phyloP scores from a whole-genome alignment of 306 rosid genomes.

The Gastrolobium villosum region DNA sequence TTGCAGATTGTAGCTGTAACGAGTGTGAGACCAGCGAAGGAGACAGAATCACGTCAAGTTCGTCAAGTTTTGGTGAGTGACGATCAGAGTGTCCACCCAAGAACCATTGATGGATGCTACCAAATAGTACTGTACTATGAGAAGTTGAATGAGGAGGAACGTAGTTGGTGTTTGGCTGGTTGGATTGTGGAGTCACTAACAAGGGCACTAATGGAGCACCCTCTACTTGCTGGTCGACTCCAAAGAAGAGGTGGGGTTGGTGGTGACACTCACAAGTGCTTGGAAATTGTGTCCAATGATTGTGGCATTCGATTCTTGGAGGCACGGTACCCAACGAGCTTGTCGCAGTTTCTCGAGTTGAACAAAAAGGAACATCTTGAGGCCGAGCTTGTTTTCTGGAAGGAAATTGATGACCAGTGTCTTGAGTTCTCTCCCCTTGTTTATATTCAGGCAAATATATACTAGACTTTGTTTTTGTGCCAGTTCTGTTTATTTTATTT shows the following conservation, averaged over 20 bases:
- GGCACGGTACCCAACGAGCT: conserved; percentile 20
- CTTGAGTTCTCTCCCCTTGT: conserved; percentile 68
- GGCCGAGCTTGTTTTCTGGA: conserved; percentile 72
- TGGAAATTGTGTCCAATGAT: conserved; percentile 62
- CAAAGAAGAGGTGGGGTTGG: background rate
- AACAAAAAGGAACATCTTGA: conserved; percentile 45
- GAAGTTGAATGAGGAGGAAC: conserved; percentile 22
- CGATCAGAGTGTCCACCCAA: background rate
- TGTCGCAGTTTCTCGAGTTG: conserved; percentile 54
- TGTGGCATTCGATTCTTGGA: conserved; percentile 65
- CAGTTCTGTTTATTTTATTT: background rate
- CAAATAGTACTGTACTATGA: conserved; percentile 58
- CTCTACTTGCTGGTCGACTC: conserved; percentile 66
- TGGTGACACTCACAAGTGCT: background rate
- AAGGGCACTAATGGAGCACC: conserved; percentile 52
- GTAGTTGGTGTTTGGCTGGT: conserved; percentile 61
- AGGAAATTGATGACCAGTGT: conserved; percentile 52
- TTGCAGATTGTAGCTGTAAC: conserved; percentile 50
- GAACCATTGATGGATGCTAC: conserved; percentile 49
- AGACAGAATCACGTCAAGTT: conserved; percentile 50
- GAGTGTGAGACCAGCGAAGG: conserved; percentile 53
- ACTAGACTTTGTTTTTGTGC: background rate
- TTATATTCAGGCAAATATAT: conserved; percentile 70
- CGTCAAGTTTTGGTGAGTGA: conserved; percentile 43
- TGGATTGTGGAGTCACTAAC: conserved; percentile 68